Base-by-base conservation (phyloP, 2,329 filamentous ascomycete genomes). In the Penicillium sumatraense region DNA sequence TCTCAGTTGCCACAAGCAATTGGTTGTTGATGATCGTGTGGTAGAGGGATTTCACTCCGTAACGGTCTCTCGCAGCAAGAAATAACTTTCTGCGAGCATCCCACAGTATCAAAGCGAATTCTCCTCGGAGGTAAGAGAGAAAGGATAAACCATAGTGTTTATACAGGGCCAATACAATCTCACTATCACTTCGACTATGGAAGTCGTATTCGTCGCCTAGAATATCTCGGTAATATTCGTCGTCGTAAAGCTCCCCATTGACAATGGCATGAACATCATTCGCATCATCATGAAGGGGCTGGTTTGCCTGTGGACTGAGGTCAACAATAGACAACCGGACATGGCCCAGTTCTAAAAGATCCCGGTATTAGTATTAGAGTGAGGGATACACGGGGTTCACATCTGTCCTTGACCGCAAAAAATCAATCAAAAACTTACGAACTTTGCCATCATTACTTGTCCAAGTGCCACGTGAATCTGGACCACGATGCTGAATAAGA, bases 191-290 rank as follows among this genome's bases (percentile, higher is more conserved):
- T 24, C 70, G 63, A 29, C 80, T 73, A 29, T 68, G 67, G 69
- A 85, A 85, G 2, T 62, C 45, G 65, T 82, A 82, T 46, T 71
- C 71, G 2, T 73, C 55, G 2, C 65, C 54, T 18, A 79, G 66
- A 10, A 74, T 62, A 6, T 60, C 61, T 21, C 80, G 75, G 11
- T 82, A 72, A 10, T 68, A 61, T 46, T 83, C 79, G 54, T 79
- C 74, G 61, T 82, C 80, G 64, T 86, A 86, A n/a, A 86, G 74
- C 65, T 86, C 83, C 24, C 84, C 83, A 54, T 84, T 85, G 21
- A 86, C 80, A n/a, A 86, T 78, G 1, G 81, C 82, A 63, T 85
- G 82, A 16, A 86, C 72, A 1, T 59, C 58, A 18, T 68, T 65
- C 14, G 75, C 67, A 9, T 61, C 53, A 57, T 72, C 70, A 50